Conservation (phyloP, 495 filamentous ascomycete genomes). For the Daldinia decipiens region DNA sequence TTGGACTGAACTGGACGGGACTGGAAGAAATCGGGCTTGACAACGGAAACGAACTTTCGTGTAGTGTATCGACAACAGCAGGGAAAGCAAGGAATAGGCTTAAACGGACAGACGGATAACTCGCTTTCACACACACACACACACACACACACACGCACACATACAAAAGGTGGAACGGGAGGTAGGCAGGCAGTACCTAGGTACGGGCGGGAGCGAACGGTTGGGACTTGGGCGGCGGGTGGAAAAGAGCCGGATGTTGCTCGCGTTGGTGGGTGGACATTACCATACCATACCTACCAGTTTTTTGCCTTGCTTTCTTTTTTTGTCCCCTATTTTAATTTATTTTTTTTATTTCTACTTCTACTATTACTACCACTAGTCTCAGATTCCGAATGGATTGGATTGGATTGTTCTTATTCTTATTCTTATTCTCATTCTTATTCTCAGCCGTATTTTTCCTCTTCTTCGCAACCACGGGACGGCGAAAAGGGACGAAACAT, state of each 20-base stretch:
- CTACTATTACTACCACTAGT: no score
- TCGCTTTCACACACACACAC: no score
- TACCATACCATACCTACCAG: background rate
- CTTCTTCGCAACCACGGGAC: constrained; percentile 20
- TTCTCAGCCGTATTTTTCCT: constrained; percentile 7
- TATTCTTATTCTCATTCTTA: constrained; percentile 17
- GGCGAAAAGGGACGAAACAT: constrained; percentile 26
- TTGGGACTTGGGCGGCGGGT: background rate
- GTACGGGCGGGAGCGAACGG: background rate
- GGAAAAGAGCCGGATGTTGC: constrained; percentile 5
- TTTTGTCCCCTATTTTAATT: background rate
- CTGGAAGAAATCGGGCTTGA: no score
- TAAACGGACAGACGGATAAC: background rate
- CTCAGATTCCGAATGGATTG: background rate
- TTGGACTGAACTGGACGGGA: constrained; percentile 11
- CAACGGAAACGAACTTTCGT: constrained; percentile 4
- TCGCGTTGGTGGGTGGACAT: background rate
- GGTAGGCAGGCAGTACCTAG: no score
- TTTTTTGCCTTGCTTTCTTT: constrained; percentile 6
- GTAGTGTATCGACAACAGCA: constrained; percentile 28
- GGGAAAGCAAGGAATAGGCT: background rate
- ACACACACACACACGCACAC: background rate
- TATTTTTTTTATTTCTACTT: background rate
- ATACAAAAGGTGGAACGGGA: background rate
- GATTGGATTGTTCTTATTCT: constrained; percentile 11